phyloP scores from a whole-genome alignment of 73 alveolate genomes.

The Uronychia binucleata region DNA sequence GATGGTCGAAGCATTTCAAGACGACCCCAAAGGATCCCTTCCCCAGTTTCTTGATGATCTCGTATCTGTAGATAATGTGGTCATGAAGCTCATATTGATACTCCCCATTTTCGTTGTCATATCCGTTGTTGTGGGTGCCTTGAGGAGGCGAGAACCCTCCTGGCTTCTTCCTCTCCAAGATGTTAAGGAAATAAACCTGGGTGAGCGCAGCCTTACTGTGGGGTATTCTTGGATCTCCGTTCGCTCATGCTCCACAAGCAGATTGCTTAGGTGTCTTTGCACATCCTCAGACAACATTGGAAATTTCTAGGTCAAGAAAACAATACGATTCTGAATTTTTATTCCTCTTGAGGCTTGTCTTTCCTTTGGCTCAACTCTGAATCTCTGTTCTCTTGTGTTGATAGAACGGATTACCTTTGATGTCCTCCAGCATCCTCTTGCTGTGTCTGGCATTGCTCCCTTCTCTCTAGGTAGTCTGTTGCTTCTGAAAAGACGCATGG shows the following conservation, averaged over 20 bases:
- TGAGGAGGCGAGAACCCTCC: neutral
- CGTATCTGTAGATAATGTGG: constrained; percentile 91
- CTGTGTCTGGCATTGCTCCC: neutral
- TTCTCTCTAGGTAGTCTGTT: neutral
- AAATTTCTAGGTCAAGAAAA: neutral
- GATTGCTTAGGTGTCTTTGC: neutral
- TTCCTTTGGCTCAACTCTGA: neutral
- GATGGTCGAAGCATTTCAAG: constrained; percentile 90
- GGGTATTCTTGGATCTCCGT: constrained; percentile 48
- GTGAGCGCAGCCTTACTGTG: neutral
- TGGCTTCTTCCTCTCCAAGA: neutral
- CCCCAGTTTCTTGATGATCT: constrained; percentile 82
- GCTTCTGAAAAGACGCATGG: neutral
- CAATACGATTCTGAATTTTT: neutral
- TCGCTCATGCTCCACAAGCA: constrained; percentile 32
- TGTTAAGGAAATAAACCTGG: constrained; percentile 42
- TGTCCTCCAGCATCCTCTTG: neutral
- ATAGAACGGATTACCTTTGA: neutral
- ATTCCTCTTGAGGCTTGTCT: neutral
- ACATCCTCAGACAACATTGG: neutral
- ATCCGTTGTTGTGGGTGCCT: constrained; percentile 26
- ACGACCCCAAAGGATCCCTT: constrained; percentile 96
- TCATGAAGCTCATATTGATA: constrained; percentile 77
- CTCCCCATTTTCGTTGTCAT: constrained; percentile 89
- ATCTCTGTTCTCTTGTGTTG: neutral